These are phyloP conservation scores for Aspergillus incahuasiensis DNA, from an alignment of 495 filamentous ascomycete genomes.

Conservation along the genomic window DNA sequence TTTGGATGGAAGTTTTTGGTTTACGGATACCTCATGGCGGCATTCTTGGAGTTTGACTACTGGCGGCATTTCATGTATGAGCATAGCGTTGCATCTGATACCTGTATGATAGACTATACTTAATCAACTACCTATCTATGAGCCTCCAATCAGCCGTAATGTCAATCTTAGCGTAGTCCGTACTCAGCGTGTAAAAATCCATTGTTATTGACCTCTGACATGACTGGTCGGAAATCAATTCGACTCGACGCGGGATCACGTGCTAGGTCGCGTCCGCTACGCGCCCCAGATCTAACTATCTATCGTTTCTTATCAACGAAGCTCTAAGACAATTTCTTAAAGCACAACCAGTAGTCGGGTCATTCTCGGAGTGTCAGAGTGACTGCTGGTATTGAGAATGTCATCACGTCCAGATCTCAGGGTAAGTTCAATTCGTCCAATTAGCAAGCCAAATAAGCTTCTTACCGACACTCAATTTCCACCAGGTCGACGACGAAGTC, in stretches of 20 bases:
- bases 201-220: neutral
- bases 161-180: no score
- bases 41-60: constrained; percentile 23
- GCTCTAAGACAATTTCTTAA: constrained; percentile 5
- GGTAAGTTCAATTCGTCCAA: constrained; percentile 39
- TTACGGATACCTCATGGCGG: constrained; percentile 25
- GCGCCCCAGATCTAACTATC: constrained; percentile 4
- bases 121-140: neutral
- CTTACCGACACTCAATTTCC: neutral
- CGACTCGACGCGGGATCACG: constrained; percentile 37
- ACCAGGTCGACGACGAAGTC: constrained; percentile 87
- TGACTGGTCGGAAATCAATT: constrained; percentile 24
- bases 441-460: neutral
- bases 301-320: constrained; percentile 8
- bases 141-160: neutral
- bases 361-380: constrained; percentile 13
- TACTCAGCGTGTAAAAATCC: no score
- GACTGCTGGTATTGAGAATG: constrained; percentile 50
- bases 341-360: neutral
- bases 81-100: constrained; percentile 34
- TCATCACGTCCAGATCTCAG: constrained; percentile 88
- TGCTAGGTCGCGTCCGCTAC: constrained; percentile 33
- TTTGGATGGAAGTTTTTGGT: constrained; percentile 3
- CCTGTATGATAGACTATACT: constrained; percentile 4
- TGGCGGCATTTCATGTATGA: constrained; percentile 12